Conservation (phyloP, 2,329 filamentous ascomycete genomes). For the Stachybotrys chlorohalonatus region DNA sequence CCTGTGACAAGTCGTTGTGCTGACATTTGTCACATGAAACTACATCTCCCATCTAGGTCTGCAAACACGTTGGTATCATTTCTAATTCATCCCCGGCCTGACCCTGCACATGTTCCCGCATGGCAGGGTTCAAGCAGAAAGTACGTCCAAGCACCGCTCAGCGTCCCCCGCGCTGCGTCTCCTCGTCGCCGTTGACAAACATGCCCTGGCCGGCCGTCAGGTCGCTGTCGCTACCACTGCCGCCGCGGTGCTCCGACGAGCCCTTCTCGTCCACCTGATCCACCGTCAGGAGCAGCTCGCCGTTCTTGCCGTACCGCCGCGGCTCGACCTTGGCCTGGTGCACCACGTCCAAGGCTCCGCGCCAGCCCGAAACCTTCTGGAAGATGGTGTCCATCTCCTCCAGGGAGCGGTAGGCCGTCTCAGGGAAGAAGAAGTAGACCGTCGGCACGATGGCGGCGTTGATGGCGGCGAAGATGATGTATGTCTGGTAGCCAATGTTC, state of each 20-base stretch:
- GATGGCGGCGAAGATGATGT: conserved; percentile 58
- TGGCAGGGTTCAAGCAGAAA: background rate
- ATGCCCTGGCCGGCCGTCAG: conserved; percentile 11
- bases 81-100: background rate
- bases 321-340: conserved; percentile 36
- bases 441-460: conserved; percentile 50
- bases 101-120: background rate
- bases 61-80: background rate
- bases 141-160: background rate
- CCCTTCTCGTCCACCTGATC: conserved; percentile 31
- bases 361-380: conserved; percentile 40
- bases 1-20: too few relatives aligned
- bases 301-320: conserved; percentile 48
- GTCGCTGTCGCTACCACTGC: conserved; percentile 13
- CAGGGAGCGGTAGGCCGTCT: conserved; percentile 53
- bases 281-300: conserved; percentile 42
- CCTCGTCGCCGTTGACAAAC: conserved; percentile 23
- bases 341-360: conserved; percentile 25
- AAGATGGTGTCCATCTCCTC: conserved; percentile 62
- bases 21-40: too few relatives aligned
- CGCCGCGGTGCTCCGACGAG: conserved; percentile 15
- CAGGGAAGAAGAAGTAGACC: conserved; percentile 55
- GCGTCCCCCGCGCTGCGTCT: conserved; percentile 17
- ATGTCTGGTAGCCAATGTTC: conserved; percentile 50
- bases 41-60: background rate